Evolutionary conservation across 2,329 filamentous ascomycete genomes (phyloP), one percentile per base, ranked within the genome.

Genomic region (Decorospora gaudefroyi): DNA sequence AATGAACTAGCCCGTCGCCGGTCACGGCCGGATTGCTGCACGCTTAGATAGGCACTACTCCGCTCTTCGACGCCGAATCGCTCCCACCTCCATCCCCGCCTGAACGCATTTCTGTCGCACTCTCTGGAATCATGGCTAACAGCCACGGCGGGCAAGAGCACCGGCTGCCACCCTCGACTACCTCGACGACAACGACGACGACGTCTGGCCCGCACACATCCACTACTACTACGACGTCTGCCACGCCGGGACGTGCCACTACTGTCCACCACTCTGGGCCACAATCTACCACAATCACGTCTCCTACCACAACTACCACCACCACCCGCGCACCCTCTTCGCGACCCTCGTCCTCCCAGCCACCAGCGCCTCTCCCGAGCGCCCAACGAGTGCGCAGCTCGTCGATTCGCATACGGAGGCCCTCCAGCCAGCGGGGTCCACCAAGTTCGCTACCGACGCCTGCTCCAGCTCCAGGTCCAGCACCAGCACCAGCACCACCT

Each of bases 241-340:
- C 58, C 15, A 45, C 51, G 11, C 21, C 42, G 12, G 51, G 46
- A 13, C 58, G 55, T 28, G 57, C 49, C 13, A 58, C 57, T 8
- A 53, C 57, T 1, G 53, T 59, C 13, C 57, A 49, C 3, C 49
- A 54, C 25, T 59, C 47, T 46, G 55, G 51, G 8, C 54, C 62
- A 6, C 56, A 59, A 16, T 57, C 62, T 9, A 59, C 55, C 1
- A 67, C 64, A 10, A 35, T 55, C 22, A 59, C 54, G 6, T 53
- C 58, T 35, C 65, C 65, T 15, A 64, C 65, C 5, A 44, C 64
- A n/a, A n/a, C n/a, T 28, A 67, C 63, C 3, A 68, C 67, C 6
- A 64, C 60, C 7, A 49, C 53, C 9, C 56, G 49, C 10, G 26
- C 33, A 3, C 53, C 61, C 3, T 12, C 38, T 10, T 34, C 50